phyloP scores from a whole-genome alignment of 106 monocot species.

The Dendrobium officinale region DNA sequence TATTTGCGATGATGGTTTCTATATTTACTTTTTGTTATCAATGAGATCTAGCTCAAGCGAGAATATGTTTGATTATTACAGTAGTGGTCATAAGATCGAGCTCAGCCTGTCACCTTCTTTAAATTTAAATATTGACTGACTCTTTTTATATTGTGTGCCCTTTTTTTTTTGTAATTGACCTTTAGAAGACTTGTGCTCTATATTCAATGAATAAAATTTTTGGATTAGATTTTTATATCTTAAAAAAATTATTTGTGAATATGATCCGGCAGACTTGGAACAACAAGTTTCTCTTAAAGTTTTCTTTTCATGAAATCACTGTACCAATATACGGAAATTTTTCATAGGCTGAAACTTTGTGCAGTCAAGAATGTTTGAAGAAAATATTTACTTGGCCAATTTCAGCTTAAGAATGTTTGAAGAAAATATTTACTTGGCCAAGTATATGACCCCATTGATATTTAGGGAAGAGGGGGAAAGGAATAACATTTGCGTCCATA shows the following conservation, averaged over 20 bases:
- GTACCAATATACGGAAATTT: neutral
- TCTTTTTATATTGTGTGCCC: neutral
- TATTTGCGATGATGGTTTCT: neutral
- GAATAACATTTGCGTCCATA: too few species aligned
- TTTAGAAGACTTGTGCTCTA: neutral
- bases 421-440: neutral
- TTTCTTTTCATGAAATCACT: neutral
- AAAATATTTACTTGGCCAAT: neutral
- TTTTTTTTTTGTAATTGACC: neutral
- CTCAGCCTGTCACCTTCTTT: neutral
- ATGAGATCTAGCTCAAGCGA: neutral
- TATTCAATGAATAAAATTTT: neutral
- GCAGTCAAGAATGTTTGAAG: neutral
- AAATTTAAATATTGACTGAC: neutral
- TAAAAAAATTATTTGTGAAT: neutral
- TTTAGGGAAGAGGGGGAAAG: too few species aligned
- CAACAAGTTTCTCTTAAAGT: neutral
- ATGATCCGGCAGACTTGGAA: neutral
- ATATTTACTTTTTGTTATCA: neutral
- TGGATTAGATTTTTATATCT: neutral
- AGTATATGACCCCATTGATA: neutral
- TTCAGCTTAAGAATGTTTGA: neutral
- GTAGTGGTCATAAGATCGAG: neutral
- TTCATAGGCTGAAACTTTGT: neutral
- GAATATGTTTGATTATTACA: neutral